Base-by-base conservation (phyloP, 1,284 basidiomycete genomes). In the Sanguinoderma infundibulare region DNA sequence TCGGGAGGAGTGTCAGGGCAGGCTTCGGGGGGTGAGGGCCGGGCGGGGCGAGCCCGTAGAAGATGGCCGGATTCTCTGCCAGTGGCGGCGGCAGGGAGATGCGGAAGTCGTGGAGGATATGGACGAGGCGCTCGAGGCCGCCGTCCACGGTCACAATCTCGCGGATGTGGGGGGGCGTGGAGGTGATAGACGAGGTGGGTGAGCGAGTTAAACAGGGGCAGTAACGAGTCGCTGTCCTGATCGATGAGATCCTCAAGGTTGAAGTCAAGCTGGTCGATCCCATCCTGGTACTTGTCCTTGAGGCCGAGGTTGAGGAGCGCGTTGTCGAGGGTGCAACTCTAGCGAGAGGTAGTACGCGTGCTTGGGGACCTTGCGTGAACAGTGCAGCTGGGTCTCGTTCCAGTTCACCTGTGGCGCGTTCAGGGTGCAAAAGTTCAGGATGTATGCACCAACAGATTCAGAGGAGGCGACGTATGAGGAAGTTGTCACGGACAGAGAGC, bases 121-220 rank as follows among this genome's bases (percentile, higher is more conserved):
- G 89, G 35, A 99, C 92, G 39, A 99, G 89, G 26, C 96, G 90
- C 74, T 99, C 97, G 42, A 99, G 87, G 1, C 98, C 97, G 61
- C 97, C 97, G 75, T 99, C 97, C 82, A 94, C 89, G 46, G 96
- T 97, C 83, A 99, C 92, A 73, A 98, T 98, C 78, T 99, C 98
- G 55, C 97, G 90, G 78, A 99, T 98, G 63, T 96, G 89, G 3
- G 97, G 96, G 0, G 96, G 98, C 5, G 97, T 98, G 2, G 96
- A 96, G 7, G 97, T 98, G 69, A 78, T 98, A 98, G 54, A 94
- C 94, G 61, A 99, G 90, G 78, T 98, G 95, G 54, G 95, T 96
- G 60, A 99, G 90, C 50, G 96, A 98, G 81, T 98, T 98, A 82
- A 98, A 92, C 54, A 99, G 83, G 17, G 97, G 96, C 52, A 99